These are phyloP conservation scores for Neurospora sp. DNA, from an alignment of 2,329 filamentous ascomycete species.

Conservation along the genomic window DNA sequence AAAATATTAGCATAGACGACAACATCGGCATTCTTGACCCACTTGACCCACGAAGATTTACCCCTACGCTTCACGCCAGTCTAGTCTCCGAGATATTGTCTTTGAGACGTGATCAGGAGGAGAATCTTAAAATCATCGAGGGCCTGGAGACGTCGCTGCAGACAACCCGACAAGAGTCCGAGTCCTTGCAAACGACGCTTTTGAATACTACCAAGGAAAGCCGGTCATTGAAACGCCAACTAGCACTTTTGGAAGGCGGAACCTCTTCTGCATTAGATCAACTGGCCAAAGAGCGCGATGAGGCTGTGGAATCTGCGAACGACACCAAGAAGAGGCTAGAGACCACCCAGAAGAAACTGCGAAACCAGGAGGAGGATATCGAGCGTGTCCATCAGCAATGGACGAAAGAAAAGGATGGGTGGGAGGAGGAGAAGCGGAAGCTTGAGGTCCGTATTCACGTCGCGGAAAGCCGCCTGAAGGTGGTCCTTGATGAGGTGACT, in stretches of 20 bases:
- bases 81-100: slow-evolving; percentile 89
- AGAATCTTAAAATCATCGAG: slow-evolving; percentile 79
- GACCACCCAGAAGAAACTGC: slow-evolving; percentile 62
- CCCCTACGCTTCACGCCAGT: slow-evolving; percentile 87
- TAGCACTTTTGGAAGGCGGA: slow-evolving; percentile 79
- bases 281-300: slow-evolving; percentile 75
- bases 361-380: slow-evolving; percentile 73
- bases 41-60: slow-evolving; percentile 86
- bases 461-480: slow-evolving; percentile 77
- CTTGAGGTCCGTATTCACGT: slow-evolving; percentile 80
- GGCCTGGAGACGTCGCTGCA: slow-evolving; percentile 69
- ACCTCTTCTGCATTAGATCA: slow-evolving; percentile 78
- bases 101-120: slow-evolving; percentile 80
- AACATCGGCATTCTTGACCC: slow-evolving; percentile 71
- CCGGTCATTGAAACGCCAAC: slow-evolving; percentile 71
- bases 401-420: slow-evolving; percentile 73
- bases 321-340: slow-evolving; percentile 76
- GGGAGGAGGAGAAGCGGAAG: slow-evolving; percentile 74
- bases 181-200: slow-evolving; percentile 53
- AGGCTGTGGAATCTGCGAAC: slow-evolving; percentile 59
- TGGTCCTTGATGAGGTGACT: slow-evolving; percentile 78
- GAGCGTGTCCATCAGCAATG: slow-evolving; percentile 69
- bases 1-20: slow-evolving; percentile 55
- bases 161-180: slow-evolving; percentile 61
- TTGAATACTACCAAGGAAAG: slow-evolving; percentile 62